Evolutionary conservation across 306 rosid genomes (phyloP), one percentile per base, ranked within the genome.

Genomic region (Vigna mungo): DNA sequence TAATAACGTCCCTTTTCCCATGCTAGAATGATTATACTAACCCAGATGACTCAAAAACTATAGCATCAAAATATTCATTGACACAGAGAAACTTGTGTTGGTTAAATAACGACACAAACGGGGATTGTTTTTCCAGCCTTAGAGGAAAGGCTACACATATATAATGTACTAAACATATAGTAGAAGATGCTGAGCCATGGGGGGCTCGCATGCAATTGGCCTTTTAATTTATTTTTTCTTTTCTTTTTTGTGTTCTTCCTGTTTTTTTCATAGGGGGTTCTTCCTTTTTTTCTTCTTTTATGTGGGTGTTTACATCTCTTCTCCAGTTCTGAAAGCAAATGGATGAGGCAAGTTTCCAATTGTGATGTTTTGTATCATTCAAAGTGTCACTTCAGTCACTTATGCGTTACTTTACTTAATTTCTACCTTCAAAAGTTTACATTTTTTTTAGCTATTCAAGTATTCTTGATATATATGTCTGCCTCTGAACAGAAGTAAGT

Each of bases 51-150:
- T 70, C 61, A 65, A 47, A 59, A 47, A 59, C 65, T 70, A 80
- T 72, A 82, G 75, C 53, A 34, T 77, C 34, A 41, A 59, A 76
- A 34, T 43, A 84, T 91, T 87, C 85, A 80, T 88, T 87, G 72
- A 86, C 87, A 86, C 78, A 77, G 70, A 87, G 68, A 74, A 69
- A 81, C 66, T 82, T 84, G 89, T 83, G 85, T 83, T 81, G 84
- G 84, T 79, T 69, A 69, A 84, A 86, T 86, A 89, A 85, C 86
- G 77, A 76, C 85, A 86, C 84, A 85, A 60, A 77, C 6, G 73
- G 80, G 64, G 85, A 41, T 74, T 85, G 64, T 83, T 87, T 62
- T 78, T 67, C 64, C 58, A 73, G 76, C 85, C 84, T 72, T 27
- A 61, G 72, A 76, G 53, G 55, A 78, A 76, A 77, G 82, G 79